A percentile compares a stretch with the other conserved stretches of the same genome.
Conservation (phyloP, 2,329 filamentous ascomycete species). For the Achaetomium macrosporum region DNA sequence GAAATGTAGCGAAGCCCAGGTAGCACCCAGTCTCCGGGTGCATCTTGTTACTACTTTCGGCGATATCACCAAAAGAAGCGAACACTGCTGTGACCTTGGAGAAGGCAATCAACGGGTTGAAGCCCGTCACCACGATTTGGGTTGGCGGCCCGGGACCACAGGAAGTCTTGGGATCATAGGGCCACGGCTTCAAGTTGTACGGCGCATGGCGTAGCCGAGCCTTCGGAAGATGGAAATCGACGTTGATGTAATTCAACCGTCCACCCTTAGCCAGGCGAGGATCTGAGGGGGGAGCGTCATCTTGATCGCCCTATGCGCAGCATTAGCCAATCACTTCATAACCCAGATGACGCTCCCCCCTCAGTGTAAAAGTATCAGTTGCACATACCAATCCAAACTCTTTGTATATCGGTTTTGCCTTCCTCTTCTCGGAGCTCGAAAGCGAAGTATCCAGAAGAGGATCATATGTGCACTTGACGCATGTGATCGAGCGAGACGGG, state of each 20-base stretch:
- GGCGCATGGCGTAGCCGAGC: constrained; percentile 65
- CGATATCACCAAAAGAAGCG: constrained; percentile 77
- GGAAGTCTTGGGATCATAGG: constrained; percentile 75
- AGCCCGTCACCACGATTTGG: constrained; percentile 91
- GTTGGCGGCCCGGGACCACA: constrained; percentile 84
- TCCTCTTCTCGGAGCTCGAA: constrained; percentile 48
- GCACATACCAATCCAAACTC: constrained; percentile 63
- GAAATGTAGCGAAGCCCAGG: constrained; percentile 86
- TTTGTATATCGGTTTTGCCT: constrained; percentile 55
- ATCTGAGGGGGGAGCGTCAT: constrained; percentile 73
- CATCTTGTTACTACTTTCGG: constrained; percentile 86
- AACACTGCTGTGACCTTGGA: constrained; percentile 71
- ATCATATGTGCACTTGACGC: constrained; percentile 56
- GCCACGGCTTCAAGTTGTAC: constrained; percentile 75
- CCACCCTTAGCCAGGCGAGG: constrained; percentile 72
- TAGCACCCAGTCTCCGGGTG: constrained; percentile 93
- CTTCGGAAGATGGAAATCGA: constrained; percentile 64
- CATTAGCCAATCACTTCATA: constrained; percentile 52
- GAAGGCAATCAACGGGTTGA: constrained; percentile 82
- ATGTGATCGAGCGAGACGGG: constrained; percentile 47
- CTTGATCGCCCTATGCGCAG: constrained; percentile 55
- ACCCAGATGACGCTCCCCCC: constrained; percentile 58
- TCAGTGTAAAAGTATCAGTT: constrained; percentile 36
- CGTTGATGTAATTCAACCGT: constrained; percentile 60
- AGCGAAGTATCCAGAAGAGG: constrained; percentile 48